Conservation (phyloP, 306 rosid genomes). For the Cicer arietinum region DNA sequence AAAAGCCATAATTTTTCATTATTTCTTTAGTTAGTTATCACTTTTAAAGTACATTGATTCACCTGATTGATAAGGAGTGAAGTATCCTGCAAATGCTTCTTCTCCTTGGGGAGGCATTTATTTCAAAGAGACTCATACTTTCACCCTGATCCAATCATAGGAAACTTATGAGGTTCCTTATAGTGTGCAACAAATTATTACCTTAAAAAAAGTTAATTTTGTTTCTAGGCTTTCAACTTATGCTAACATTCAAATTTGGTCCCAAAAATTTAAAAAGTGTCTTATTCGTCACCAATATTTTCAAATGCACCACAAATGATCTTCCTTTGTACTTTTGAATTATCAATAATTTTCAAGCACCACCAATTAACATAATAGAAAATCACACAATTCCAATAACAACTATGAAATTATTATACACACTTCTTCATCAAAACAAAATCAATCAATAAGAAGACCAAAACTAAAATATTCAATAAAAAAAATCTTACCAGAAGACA, state of each 20-base stretch:
- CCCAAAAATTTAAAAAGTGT: no score
- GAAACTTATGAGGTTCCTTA: conserved; percentile 39
- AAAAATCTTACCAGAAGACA: conserved; percentile 59
- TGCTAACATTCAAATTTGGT: no score
- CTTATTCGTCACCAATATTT: no score
- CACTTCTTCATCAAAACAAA: neutral
- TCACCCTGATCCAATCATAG: conserved; percentile 64
- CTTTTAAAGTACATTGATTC: conserved; percentile 84
- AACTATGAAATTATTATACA: neutral
- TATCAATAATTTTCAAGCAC: neutral
- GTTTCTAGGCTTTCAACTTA: no score
- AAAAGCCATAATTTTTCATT: conserved; percentile 35
- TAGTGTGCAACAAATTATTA: neutral
- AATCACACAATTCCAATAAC: neutral
- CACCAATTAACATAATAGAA: neutral
- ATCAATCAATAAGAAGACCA: neutral
- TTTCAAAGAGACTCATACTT: conserved; percentile 68
- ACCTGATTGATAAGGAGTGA: conserved; percentile 96
- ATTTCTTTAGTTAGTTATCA: conserved; percentile 38
- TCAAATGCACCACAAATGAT: no score
- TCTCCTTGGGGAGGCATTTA: conserved; percentile 65
- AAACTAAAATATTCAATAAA: neutral
- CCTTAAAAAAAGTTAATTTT: neutral
- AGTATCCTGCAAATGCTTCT: conserved; percentile 76
- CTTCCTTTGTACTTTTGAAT: neutral